Evolutionary conservation across 768 basidiomycete genomes (phyloP).

Genomic region (Lactarius deliciosus): DNA sequence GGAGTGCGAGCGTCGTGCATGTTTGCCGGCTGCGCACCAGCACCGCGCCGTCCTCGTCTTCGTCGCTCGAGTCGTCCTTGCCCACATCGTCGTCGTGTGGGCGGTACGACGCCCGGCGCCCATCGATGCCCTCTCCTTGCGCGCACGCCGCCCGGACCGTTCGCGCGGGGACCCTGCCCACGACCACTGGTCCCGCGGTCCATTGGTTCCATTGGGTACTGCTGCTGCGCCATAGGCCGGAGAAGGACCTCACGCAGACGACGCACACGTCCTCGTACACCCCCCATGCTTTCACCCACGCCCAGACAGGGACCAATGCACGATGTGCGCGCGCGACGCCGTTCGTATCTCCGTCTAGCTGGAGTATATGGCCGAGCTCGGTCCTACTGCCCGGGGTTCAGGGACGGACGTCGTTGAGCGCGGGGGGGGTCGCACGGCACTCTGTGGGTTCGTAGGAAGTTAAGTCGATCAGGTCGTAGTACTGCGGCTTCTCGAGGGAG

Average conservation of each 20-base stretch:
- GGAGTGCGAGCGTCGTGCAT: conserved; percentile 48
- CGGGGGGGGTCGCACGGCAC: too few relatives aligned
- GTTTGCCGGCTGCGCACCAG: conserved; percentile 1
- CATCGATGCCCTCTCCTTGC: conserved; percentile 71
- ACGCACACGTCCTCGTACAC: conserved; percentile 85
- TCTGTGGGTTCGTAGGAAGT: too few relatives aligned
- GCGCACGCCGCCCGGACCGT: conserved; percentile 11
- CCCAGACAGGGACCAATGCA: too few relatives aligned
- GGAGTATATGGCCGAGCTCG: too few relatives aligned
- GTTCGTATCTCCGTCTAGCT: too few relatives aligned
- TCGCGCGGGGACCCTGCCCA: neutral
- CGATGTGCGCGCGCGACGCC: too few relatives aligned
- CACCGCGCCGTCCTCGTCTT: conserved; percentile 34
- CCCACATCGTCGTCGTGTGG: conserved; percentile 12
- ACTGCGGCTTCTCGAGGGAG: too few relatives aligned
- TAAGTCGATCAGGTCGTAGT: too few relatives aligned
- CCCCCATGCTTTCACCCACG: conserved; percentile 37
- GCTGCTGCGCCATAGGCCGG: conserved; percentile 62
- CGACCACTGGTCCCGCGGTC: neutral
- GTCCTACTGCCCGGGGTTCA: conserved; percentile 30
- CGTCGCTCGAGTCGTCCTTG: conserved; percentile 2
- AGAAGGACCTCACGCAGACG: conserved; percentile 80
- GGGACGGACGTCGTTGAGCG: too few relatives aligned
- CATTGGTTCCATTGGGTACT: conserved; percentile 43
- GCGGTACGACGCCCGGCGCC: conserved; percentile 38